Conservation (phyloP, 345 rosid genomes). For the Noccaea bulbosa region DNA sequence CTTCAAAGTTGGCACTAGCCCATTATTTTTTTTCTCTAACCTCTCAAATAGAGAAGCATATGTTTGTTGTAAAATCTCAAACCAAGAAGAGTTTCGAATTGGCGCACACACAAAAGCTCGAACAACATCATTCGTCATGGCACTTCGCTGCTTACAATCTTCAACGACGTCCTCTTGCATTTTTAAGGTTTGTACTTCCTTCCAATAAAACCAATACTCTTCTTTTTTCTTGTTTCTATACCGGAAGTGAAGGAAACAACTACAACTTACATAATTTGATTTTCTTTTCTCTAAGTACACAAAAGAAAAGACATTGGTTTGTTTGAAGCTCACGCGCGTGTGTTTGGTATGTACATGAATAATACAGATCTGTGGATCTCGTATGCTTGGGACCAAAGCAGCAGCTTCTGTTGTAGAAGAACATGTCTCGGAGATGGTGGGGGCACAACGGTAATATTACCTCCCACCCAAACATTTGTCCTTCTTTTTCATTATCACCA, state of each 20-base stretch:
- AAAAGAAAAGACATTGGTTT: background rate
- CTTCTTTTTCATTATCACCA: conserved; percentile 18
- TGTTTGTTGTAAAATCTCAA: background rate
- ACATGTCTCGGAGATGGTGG: conserved; percentile 21
- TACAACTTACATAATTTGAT: background rate
- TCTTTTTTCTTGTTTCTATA: background rate
- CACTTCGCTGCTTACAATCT: conserved; percentile 35
- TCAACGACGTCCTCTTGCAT: conserved; percentile 24
- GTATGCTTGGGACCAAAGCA: conserved; percentile 44
- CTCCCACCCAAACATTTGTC: background rate
- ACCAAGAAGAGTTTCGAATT: conserved; percentile 22
- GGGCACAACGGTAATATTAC: conserved; percentile 29
- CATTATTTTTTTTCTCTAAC: conserved; percentile 11
- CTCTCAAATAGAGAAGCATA: background rate
- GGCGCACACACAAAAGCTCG: conserved; percentile 11
- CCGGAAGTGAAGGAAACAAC: background rate
- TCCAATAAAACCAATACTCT: background rate
- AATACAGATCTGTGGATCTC: conserved; percentile 32
- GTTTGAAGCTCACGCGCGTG: conserved; percentile 11
- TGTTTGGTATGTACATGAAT: conserved; percentile 14
- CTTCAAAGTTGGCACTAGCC: conserved; percentile 1
- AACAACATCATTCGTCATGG: conserved; percentile 35
- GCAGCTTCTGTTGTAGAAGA: conserved; percentile 36
- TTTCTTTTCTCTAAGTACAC: background rate
- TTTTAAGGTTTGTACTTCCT: conserved; percentile 33